Base-by-base conservation (phyloP, 1,284 basidiomycete genomes). In the Tylopilus microsporus region DNA sequence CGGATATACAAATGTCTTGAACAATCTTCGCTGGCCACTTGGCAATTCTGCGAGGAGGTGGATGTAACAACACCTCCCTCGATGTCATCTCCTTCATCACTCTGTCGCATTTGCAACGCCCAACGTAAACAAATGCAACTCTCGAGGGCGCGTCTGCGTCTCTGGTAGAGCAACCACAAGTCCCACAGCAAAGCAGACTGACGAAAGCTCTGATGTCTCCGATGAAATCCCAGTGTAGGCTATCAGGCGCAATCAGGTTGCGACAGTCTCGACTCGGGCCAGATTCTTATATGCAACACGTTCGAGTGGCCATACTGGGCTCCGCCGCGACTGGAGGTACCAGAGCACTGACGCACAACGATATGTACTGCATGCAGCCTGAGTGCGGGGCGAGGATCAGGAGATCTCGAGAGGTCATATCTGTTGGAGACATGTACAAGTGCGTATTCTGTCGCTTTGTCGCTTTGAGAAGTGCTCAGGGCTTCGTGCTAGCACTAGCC, bases 41-140 rank as follows among this genome's bases (percentile, higher is more conserved):
- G 93, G 92, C 84, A 86, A 52, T 78, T 94, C 6, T 75, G 81
- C 0, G 86, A 93, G 66, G 89, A 93, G 70, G 78, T 94, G 16
- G 90, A 95, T 70, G 77, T 95, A 12, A 81, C 82, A 3, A 73
- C 78, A 6, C 77, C 88, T 30, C 79, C 82, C 0, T 72, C 80
- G 1, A 69, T 75, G 15, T 74, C 77, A 21, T 78, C 73, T 25
- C 79, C 75, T 19, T 78, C 74, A n/a, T 76, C 68, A 64, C 77
- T 71, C 74, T 5, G 73, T 82, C 50, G 83, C 83, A 3, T 73
- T 83, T 18, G 79, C 84, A 5, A 90, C 86, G 0, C 88, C n/a
- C 87, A 3, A 89, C 86, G 1, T 87, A 88, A 63, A 82, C 83
- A 0, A 75, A 75, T 42, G 73, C 80, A 2, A 73, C 79, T 0